Base-by-base conservation (phyloP, 129 eudicot genomes). In the Logfia minima region DNA sequence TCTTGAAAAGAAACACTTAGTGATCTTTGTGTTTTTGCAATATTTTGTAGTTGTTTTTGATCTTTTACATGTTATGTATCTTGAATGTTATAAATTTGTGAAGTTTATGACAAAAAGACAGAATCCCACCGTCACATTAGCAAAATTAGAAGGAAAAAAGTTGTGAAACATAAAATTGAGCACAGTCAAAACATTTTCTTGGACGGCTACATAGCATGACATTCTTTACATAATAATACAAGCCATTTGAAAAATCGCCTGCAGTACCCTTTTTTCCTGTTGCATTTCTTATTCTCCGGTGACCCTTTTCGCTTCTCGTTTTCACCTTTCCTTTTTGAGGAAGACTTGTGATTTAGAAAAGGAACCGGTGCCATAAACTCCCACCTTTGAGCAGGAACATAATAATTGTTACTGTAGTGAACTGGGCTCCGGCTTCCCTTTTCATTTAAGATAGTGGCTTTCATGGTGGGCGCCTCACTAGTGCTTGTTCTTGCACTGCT, bases 401-500 rank as follows among this genome's bases (percentile, higher is more conserved):
- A 59, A 21, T 80, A 79, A 31, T 22, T 68, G 18, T 59, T 60
- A 67, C 32, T 66, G 9, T 81, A 43, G 16, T 28, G 76, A 45
- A 45, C 84, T 0, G 80, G 80, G 75, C 84, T 75, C 62, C 61
- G 21, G 26, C 45, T 71, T 66, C 62, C 66, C 64, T 28, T 22
- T 37, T 74, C 67, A 13, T 48, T 39, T 24, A 66, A 73, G 18
- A 28, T 58, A 7, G 4, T 7, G 69, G 37, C 39, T 66, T 39
- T 80, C 11, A 29, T 16, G 45, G 62, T 60, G n/a, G 84, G 73
- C 52, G 83, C 85, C 23, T 88, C 89, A 13, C 81, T 80, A 5
- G 76, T 81, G 84, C 96, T 92, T 4, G 91, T 87, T 71, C 96
- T 89, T 3, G 89, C 89, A 35, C 95, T 90, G 75, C 79, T 83